Conservation (phyloP, 495 filamentous ascomycete genomes). For the Niebla homalea region DNA sequence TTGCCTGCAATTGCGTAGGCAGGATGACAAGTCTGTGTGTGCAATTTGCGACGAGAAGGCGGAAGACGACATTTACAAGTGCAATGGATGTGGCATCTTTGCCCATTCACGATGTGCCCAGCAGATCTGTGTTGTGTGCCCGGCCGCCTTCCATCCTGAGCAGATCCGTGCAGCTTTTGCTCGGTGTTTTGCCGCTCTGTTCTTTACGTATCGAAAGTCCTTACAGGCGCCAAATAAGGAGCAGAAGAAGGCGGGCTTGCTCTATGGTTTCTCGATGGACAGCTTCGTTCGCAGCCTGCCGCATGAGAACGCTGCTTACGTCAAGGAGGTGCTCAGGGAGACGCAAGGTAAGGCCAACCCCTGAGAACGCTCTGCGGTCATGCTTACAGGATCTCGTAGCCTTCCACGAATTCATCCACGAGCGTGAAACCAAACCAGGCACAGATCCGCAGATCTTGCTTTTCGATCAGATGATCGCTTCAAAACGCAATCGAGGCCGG, state of each 20-base stretch:
- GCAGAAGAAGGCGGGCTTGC: constrained; percentile 71
- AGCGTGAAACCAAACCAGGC: constrained; percentile 56
- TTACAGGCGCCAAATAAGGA: constrained; percentile 62
- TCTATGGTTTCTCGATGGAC: constrained; percentile 92
- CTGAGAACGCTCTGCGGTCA: not conserved
- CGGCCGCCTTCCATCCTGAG: constrained; percentile 78
- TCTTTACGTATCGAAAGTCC: constrained; percentile 90
- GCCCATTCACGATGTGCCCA: constrained; percentile 73
- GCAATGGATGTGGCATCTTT: constrained; percentile 59
- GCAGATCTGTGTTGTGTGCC: constrained; percentile 74
- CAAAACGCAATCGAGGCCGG: constrained; percentile 78
- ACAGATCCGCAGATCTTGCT: constrained; percentile 63
- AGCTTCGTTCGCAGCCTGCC: constrained; percentile 84
- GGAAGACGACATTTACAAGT: constrained; percentile 83
- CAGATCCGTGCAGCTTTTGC: constrained; percentile 88
- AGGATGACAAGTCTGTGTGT: constrained; percentile 59
- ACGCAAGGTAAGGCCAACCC: constrained; percentile 62
- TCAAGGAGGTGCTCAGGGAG: constrained; percentile 65
- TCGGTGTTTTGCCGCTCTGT: constrained; percentile 80
- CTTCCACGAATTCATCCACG: constrained; percentile 95
- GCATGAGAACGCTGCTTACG: constrained; percentile 80
- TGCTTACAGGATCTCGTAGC: constrained; percentile 31
- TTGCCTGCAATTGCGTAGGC: constrained; percentile 60
- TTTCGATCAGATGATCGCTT: constrained; percentile 91
- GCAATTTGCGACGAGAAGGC: constrained; percentile 80